These are phyloP conservation scores for Cytospora chrysosperma DNA, from an alignment of 2,329 filamentous ascomycete species.

Conservation along the genomic window DNA sequence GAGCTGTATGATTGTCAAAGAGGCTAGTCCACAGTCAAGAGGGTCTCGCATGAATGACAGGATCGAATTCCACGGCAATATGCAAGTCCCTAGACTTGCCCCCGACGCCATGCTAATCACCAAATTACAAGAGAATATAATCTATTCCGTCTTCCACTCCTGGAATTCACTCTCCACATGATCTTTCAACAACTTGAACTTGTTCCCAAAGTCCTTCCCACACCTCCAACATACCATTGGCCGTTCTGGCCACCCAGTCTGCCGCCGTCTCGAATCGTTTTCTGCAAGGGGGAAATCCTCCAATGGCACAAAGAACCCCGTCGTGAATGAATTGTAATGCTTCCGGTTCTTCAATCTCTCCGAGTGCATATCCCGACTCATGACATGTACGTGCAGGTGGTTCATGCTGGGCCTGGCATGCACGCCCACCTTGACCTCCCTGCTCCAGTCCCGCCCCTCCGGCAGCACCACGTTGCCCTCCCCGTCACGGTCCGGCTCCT, in stretches of 20 bases:
- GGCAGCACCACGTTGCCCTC: slow-evolving; percentile 58
- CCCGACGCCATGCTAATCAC: slow-evolving; percentile 7
- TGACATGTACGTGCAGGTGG: slow-evolving; percentile 85
- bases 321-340: slow-evolving; percentile 91
- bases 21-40: neutral
- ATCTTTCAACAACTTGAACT: slow-evolving; percentile 70
- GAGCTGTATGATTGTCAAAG: neutral
- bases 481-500: slow-evolving; percentile 64
- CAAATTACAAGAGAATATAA: neutral
- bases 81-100: neutral
- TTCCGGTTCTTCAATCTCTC: slow-evolving; percentile 72
- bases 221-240: slow-evolving; percentile 87
- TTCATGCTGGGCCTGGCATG: slow-evolving; percentile 91
- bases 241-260: slow-evolving; percentile 57
- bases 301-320: slow-evolving; percentile 76
- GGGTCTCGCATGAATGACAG: neutral
- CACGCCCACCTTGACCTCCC: slow-evolving; percentile 73
- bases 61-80: neutral
- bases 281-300: slow-evolving; percentile 73
- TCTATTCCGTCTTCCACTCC: slow-evolving; percentile 44
- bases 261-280: slow-evolving; percentile 62
- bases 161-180: slow-evolving; percentile 65
- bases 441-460: slow-evolving; percentile 72
- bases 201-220: slow-evolving; percentile 68
- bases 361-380: slow-evolving; percentile 77